A percentile compares a stretch with the other conserved stretches of the same genome.
Conservation (phyloP, 352 stramenopile species). For the Phytopythium chamaehyphon region DNA sequence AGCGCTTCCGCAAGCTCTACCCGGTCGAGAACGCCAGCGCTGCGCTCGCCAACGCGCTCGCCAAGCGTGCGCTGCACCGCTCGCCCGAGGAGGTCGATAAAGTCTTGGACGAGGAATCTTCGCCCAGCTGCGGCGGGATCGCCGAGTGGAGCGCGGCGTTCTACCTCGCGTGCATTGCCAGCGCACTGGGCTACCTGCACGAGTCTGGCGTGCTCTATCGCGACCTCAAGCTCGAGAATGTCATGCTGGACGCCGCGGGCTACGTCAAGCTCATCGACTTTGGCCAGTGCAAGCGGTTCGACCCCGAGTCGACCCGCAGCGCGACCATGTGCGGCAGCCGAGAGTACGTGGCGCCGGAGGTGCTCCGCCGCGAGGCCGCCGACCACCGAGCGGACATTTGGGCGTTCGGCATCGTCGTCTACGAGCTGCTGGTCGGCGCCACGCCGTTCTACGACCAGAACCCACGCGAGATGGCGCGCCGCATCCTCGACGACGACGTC, state of each 20-base stretch:
- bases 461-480: conserved; percentile 71
- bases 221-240: conserved; percentile 89
- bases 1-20: background rate
- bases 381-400: conserved; percentile 71
- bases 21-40: conserved; percentile 24
- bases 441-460: conserved; percentile 81
- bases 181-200: conserved; percentile 75
- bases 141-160: conserved; percentile 70
- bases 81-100: conserved; percentile 72
- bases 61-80: conserved; percentile 59
- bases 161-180: conserved; percentile 88
- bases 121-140: conserved; percentile 29
- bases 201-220: conserved; percentile 70
- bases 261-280: conserved; percentile 92
- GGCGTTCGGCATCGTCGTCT: conserved; percentile 81
- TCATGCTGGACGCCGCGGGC: conserved; percentile 81
- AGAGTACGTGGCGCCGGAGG: conserved; percentile 84
- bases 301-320: conserved; percentile 46
- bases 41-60: conserved; percentile 35
- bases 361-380: conserved; percentile 56
- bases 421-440: conserved; percentile 70
- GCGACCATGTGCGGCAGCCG: conserved; percentile 82
- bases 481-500: conserved; percentile 58
- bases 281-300: conserved; percentile 81
- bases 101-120: conserved; percentile 38